A percentile compares a stretch with the other conserved stretches of the same genome.
These are phyloP conservation scores for Ascochyta rabiei DNA, from an alignment of 2,329 filamentous ascomycete species.

Conservation along the genomic window DNA sequence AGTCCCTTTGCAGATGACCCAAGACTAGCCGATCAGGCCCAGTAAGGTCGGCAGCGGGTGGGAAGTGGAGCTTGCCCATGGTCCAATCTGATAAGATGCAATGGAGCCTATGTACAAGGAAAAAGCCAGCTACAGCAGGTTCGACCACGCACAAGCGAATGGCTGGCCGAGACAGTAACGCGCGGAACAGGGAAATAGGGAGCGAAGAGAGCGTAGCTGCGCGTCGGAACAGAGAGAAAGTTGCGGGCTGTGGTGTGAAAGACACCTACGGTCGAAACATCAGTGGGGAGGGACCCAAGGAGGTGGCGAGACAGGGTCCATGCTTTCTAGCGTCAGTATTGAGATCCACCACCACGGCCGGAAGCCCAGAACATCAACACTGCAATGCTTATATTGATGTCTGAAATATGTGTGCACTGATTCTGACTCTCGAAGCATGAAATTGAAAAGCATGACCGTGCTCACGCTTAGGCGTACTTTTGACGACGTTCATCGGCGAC, in stretches of 20 bases:
- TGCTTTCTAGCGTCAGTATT: slow-evolving; percentile 4
- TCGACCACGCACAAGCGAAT: slow-evolving; percentile 11
- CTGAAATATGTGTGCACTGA: no score
- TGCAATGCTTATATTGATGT: background rate
- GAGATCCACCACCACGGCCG: background rate
- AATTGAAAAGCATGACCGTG: background rate
- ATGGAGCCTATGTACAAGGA: background rate
- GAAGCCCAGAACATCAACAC: background rate
- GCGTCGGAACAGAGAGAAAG: background rate
- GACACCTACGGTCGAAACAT: slow-evolving; percentile 10
- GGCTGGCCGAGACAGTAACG: background rate
- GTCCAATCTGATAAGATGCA: slow-evolving; percentile 1
- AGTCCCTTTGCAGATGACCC: slow-evolving; percentile 38
- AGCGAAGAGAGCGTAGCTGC: background rate
- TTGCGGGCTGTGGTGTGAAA: slow-evolving; percentile 1
- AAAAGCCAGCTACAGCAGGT: background rate
- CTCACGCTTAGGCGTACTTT: background rate
- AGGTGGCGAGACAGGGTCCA: slow-evolving; percentile 20
- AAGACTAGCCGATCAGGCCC: slow-evolving; percentile 39
- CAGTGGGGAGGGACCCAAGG: slow-evolving; percentile 9
- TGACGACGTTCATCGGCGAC: no score
- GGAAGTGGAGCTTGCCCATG: slow-evolving; percentile 42
- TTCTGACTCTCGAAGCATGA: background rate
- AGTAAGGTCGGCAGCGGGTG: slow-evolving; percentile 40
- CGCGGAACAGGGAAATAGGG: background rate